These are phyloP conservation scores for Grosmannia clavigera DNA, from an alignment of 2,329 filamentous ascomycete species.

Conservation along the genomic window DNA sequence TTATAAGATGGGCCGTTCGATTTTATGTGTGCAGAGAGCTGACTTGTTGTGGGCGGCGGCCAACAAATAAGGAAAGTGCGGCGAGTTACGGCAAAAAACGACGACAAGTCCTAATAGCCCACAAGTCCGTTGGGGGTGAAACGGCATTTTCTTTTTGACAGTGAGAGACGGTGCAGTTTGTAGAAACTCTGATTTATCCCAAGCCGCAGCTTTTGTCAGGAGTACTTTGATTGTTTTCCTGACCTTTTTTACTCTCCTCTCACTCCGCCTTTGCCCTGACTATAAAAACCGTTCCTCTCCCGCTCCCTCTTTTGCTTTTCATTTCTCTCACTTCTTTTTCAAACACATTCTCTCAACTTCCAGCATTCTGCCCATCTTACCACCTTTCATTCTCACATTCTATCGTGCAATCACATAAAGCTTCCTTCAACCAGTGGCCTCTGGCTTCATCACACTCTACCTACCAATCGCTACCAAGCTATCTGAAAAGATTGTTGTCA, in stretches of 20 bases:
- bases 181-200: not conserved
- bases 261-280: not conserved
- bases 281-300: not conserved
- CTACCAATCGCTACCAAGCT: not conserved
- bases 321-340: not conserved
- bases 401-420: not conserved
- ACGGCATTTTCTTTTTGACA: not conserved
- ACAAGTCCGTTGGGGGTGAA: not conserved
- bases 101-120: not conserved
- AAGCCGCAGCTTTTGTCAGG: not conserved
- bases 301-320: not conserved
- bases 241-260: not conserved
- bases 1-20: not conserved
- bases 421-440: not conserved
- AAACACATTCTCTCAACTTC: not conserved
- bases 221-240: not conserved
- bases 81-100: not conserved
- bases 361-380: not conserved
- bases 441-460: not conserved
- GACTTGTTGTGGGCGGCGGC: not conserved
- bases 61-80: not conserved
- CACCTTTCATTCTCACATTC: not conserved
- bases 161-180: not conserved
- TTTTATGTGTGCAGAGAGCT: not conserved
- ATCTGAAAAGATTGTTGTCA: not conserved